phyloP scores from a whole-genome alignment of 768 basidiomycete species.

The Tricholoma furcatifolium region DNA sequence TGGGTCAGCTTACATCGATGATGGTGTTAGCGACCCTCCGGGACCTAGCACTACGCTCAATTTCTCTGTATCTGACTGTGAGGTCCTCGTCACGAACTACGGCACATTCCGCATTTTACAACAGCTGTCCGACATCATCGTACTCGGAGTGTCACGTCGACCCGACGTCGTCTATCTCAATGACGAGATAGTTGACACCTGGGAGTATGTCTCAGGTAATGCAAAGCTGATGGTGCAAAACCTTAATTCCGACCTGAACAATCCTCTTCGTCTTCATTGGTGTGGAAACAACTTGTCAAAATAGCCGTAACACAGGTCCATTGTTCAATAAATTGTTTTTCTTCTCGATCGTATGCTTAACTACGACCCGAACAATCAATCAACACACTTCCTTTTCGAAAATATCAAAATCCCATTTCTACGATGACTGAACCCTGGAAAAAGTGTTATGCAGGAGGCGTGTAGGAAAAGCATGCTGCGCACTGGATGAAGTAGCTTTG shows the following conservation, averaged over 20 bases:
- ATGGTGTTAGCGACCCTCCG: constrained; percentile 63
- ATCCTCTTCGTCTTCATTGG: constrained; percentile 24
- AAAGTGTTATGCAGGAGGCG: no score
- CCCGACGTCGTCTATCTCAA: constrained; percentile 41
- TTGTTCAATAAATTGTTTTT: background rate
- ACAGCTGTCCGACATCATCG: constrained; percentile 48
- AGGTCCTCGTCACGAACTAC: constrained; percentile 35
- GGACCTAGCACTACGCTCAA: constrained; percentile 48
- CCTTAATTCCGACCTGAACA: constrained; percentile 44
- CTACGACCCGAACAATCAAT: background rate
- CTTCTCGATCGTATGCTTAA: background rate
- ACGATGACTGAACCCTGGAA: constrained; percentile 20
- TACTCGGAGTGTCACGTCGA: constrained; percentile 51
- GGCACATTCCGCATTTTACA: constrained; percentile 47
- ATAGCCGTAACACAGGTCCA: no score
- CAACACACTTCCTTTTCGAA: background rate
- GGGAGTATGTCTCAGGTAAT: constrained; percentile 38
- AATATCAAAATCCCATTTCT: no score
- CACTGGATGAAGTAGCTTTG: constrained; percentile 51
- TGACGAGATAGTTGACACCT: constrained; percentile 30
- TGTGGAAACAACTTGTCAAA: background rate
- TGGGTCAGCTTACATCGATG: constrained; percentile 68
- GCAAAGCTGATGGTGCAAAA: constrained; percentile 40
- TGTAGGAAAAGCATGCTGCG: constrained; percentile 11
- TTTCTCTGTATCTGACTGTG: constrained; percentile 35